phyloP scores from a whole-genome alignment of 2,329 filamentous ascomycete genomes.

The Zymoseptoria tritici region DNA sequence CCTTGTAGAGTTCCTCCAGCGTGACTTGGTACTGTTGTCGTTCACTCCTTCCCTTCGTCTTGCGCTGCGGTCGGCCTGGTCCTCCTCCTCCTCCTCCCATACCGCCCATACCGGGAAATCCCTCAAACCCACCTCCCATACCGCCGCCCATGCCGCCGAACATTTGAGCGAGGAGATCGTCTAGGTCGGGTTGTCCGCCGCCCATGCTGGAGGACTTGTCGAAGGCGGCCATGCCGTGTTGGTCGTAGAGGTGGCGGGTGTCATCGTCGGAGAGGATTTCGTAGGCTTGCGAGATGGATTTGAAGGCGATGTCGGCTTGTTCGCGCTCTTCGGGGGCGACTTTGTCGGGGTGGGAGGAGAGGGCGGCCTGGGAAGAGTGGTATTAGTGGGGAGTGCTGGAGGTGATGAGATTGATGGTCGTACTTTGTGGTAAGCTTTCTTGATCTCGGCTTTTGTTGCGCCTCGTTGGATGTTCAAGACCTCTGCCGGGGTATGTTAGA shows the following conservation, averaged over 20 bases:
- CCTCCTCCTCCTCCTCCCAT: conserved; percentile 23
- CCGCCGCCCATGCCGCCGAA: conserved; percentile 62
- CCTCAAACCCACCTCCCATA: conserved; percentile 40
- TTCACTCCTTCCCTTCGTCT: conserved; percentile 64
- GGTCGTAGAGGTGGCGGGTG: conserved; percentile 85
- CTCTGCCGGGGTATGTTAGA: conserved; percentile 47
- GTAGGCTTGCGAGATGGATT: conserved; percentile 86
- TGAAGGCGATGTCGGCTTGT: conserved; percentile 86
- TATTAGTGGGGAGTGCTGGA: background rate
- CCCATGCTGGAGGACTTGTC: conserved; percentile 61
- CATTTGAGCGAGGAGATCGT: conserved; percentile 91
- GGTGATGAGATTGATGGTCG: conserved; percentile 1
- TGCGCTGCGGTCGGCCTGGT: conserved; percentile 31
- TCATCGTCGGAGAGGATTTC: conserved; percentile 96
- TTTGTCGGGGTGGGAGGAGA: conserved; percentile 91
- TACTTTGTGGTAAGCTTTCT: conserved; percentile 94
- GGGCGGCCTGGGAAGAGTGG: conserved; percentile 35
- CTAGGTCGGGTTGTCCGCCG: conserved; percentile 70
- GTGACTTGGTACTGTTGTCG: conserved; percentile 86
- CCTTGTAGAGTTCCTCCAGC: conserved; percentile 94
- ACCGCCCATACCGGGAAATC: conserved; percentile 35
- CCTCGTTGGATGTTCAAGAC: conserved; percentile 67
- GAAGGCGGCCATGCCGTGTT: conserved; percentile 92
- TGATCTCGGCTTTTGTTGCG: conserved; percentile 74
- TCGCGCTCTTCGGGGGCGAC: conserved; percentile 77